phyloP scores from a whole-genome alignment of 2,329 filamentous ascomycete genomes.

The Pseudocercospora fijiensis region DNA sequence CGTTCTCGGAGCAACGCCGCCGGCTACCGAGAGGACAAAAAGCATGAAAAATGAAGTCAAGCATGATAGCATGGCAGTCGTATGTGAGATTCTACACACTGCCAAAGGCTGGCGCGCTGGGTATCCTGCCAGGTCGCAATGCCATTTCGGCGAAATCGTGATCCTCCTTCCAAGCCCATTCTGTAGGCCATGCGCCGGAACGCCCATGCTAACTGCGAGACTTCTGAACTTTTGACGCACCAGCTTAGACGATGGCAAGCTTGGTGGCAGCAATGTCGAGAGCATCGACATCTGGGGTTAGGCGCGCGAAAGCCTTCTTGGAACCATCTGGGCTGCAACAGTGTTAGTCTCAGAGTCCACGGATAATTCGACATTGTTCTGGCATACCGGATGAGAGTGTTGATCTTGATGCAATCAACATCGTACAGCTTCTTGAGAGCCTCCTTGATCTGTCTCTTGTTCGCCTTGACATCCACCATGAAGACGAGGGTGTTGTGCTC shows the following conservation, averaged over 20 bases:
- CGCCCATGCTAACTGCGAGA: slow-evolving; percentile 39
- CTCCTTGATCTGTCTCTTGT: slow-evolving; percentile 99
- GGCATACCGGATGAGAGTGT: slow-evolving; percentile 89
- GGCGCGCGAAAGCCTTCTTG: slow-evolving; percentile 98
- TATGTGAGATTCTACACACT: slow-evolving; percentile 14
- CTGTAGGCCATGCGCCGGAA: slow-evolving; percentile 20
- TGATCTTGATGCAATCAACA: slow-evolving; percentile 97
- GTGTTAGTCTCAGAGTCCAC: slow-evolving; percentile 16
- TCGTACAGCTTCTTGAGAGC: slow-evolving; percentile 99
- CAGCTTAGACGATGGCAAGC: slow-evolving; percentile 87
- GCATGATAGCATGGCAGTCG: slow-evolving; percentile 26
- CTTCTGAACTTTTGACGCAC: slow-evolving; percentile 7
- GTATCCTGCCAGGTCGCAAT: slow-evolving; percentile 13
- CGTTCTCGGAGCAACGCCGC: too few species aligned
- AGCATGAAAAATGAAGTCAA: not conserved
- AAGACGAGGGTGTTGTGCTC: slow-evolving; percentile 93
- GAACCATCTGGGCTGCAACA: slow-evolving; percentile 76
- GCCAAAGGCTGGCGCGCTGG: slow-evolving; percentile 11
- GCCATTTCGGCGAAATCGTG: not conserved
- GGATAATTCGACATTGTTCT: not conserved
- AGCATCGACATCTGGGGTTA: slow-evolving; percentile 95
- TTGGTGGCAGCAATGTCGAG: slow-evolving; percentile 99
- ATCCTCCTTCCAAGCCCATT: slow-evolving; percentile 13
- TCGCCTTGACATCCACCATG: slow-evolving; percentile 66
- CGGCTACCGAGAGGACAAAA: not conserved